phyloP scores from a whole-genome alignment of 768 basidiomycete species.

The Scleroderma citrinum region DNA sequence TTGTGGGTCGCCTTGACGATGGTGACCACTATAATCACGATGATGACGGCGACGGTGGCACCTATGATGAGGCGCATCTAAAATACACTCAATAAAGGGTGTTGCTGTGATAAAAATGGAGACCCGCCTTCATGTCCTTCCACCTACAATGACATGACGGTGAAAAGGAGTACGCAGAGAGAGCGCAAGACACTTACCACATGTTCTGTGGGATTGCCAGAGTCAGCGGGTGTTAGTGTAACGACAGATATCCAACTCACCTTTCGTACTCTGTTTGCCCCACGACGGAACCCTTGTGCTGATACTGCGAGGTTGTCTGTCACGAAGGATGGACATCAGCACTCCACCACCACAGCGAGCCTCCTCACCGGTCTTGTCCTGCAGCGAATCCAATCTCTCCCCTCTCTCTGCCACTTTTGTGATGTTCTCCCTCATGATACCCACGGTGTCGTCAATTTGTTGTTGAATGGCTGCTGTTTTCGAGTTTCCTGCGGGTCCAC shows the following conservation, averaged over 20 bases:
- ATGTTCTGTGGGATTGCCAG: constrained; percentile 54
- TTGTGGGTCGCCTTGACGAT: constrained; percentile 81
- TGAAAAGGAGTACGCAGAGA: background rate
- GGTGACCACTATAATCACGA: constrained; percentile 93
- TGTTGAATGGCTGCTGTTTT: constrained; percentile 94
- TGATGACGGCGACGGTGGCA: constrained; percentile 80
- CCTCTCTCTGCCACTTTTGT: constrained; percentile 93
- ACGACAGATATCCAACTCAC: constrained; percentile 39
- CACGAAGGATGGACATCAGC: constrained; percentile 1
- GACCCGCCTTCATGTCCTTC: constrained; percentile 92
- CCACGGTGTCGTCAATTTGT: constrained; percentile 97
- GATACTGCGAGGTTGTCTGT: constrained; percentile 94
- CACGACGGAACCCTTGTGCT: constrained; percentile 97
- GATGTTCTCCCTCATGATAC: constrained; percentile 98
- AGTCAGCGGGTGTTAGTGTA: constrained; percentile 5
- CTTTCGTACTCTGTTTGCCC: constrained; percentile 97
- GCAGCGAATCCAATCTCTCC: constrained; percentile 87
- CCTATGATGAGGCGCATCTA: constrained; percentile 98
- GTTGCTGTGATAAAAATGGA: background rate
- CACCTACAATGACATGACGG: constrained; percentile 48
- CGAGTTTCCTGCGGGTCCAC: constrained; percentile 53
- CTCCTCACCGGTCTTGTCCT: constrained; percentile 93
- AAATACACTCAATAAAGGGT: constrained; percentile 8
- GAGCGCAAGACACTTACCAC: constrained; percentile 56
- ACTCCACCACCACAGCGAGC: background rate